Evolutionary conservation across 148 eudicot species (phyloP).

Genomic region (Salicornia ramosissima): DNA sequence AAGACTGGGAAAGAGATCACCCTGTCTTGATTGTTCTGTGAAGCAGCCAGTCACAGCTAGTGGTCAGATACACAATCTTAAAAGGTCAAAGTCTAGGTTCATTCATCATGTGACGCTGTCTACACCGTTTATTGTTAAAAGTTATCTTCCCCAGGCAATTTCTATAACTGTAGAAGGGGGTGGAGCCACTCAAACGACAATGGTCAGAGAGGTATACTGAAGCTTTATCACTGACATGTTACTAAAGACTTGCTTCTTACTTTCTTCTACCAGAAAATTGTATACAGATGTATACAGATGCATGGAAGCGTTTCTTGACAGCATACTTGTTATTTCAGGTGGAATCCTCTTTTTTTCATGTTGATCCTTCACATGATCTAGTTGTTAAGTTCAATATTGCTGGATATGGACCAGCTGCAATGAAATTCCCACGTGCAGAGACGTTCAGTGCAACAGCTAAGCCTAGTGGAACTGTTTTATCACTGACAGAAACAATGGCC

Average conservation of each 20-base stretch:
- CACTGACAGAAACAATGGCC: conserved; percentile 55
- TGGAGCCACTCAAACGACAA: conserved; percentile 49
- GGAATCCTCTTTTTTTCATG: conserved; percentile 71
- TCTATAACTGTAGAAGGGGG: conserved; percentile 75
- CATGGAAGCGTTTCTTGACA: neutral
- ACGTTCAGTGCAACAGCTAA: conserved; percentile 66
- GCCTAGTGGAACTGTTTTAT: conserved; percentile 63
- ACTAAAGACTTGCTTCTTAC: conserved; percentile 6
- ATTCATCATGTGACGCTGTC: conserved; percentile 65
- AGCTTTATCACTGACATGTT: neutral
- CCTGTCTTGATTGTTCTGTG: conserved; percentile 25
- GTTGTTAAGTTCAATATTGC: conserved; percentile 47
- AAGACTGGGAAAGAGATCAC: conserved; percentile 29
- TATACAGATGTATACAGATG: neutral
- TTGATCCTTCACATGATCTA: conserved; percentile 94
- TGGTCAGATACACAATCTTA: conserved; percentile 28
- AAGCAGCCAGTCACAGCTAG: conserved; percentile 31
- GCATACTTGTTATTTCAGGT: conserved; percentile 43
- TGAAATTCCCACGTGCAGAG: conserved; percentile 86
- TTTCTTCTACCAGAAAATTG: no score
- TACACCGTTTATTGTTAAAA: conserved; percentile 71
- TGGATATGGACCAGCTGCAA: conserved; percentile 60
- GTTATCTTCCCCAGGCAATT: conserved; percentile 62
- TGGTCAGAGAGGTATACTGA: conserved; percentile 61
- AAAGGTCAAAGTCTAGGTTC: conserved; percentile 45